A percentile compares a stretch with the other conserved stretches of the same genome.
phyloP scores from a whole-genome alignment of 2,329 filamentous ascomycete species.

The Lachnellula cervina region DNA sequence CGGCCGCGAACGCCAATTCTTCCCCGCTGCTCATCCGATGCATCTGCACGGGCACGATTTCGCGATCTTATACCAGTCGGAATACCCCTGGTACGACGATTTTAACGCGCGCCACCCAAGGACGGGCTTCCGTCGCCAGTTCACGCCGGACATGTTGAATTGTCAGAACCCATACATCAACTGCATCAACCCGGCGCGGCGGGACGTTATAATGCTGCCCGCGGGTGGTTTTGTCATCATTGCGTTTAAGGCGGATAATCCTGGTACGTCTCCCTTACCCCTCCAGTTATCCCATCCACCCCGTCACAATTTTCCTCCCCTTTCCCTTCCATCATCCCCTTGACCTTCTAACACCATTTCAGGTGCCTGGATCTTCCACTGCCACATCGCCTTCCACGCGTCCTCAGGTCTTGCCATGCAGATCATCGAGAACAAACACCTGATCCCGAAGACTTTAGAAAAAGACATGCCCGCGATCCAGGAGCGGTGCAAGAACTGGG shows the following conservation, averaged over 20 bases:
- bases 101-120: background rate
- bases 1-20: background rate
- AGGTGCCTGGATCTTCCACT: constrained; percentile 25
- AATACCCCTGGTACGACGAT: background rate
- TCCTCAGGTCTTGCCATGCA: constrained; percentile 46
- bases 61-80: background rate
- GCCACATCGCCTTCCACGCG: constrained; percentile 43
- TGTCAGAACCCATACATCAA: too few species aligned
- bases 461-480: constrained; percentile 7
- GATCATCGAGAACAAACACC: constrained; percentile 37
- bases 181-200: constrained; percentile 40
- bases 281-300: too few species aligned
- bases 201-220: constrained; percentile 44
- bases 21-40: constrained; percentile 5
- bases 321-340: too few species aligned
- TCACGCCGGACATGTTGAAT: too few species aligned
- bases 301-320: too few species aligned
- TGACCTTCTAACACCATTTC: too few species aligned
- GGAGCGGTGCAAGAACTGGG: constrained; percentile 30
- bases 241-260: constrained; percentile 34
- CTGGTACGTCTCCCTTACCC: background rate
- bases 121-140: background rate
- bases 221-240: constrained; percentile 15
- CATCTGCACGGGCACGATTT: constrained; percentile 8
- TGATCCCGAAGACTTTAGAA: constrained; percentile 22